Percentiles rank a stretch among this genome's conserved stretches.
These are phyloP conservation scores for Lindgomyces ingoldianus DNA, from an alignment of 495 filamentous ascomycete species.

Conservation along the genomic window DNA sequence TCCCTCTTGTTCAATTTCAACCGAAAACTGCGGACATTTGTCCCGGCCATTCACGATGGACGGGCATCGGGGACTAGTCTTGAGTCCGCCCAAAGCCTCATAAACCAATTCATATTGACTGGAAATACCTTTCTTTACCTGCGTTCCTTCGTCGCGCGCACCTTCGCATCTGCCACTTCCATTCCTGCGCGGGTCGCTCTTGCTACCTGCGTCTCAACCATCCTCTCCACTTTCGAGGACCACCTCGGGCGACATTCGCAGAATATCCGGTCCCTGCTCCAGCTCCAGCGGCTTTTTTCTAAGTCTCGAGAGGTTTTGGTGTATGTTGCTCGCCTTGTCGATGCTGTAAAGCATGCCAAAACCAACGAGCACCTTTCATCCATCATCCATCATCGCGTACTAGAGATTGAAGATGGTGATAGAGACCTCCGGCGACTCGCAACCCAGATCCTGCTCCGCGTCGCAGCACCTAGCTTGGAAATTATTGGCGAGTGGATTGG, in stretches of 20 bases:
- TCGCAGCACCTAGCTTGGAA: conserved; percentile 70
- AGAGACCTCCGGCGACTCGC: conserved; percentile 59
- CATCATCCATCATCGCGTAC: conserved; percentile 62
- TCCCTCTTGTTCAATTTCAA: conserved; percentile 79
- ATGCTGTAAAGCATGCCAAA: conserved; percentile 52
- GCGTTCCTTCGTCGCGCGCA: conserved; percentile 54
- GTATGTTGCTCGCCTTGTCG: conserved; percentile 62
- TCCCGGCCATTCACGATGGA: conserved; percentile 54
- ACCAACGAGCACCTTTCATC: conserved; percentile 73
- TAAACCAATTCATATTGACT: conserved; percentile 57
- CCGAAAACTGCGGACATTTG: conserved; percentile 57
- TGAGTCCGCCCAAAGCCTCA: conserved; percentile 57
- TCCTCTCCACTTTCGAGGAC: conserved; percentile 58
- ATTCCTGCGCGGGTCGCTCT: conserved; percentile 62
- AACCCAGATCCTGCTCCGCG: conserved; percentile 66
- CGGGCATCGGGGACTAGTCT: conserved; percentile 71
- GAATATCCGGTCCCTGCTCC: conserved; percentile 59
- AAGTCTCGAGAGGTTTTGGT: conserved; percentile 63
- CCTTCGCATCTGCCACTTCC: conserved; percentile 42
- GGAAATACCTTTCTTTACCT: conserved; percentile 61
- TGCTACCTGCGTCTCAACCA: conserved; percentile 57
- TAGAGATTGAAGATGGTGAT: conserved; percentile 63
- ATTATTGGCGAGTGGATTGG: conserved; percentile 78
- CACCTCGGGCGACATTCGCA: conserved; percentile 52
- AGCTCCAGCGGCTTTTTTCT: conserved; percentile 66